Conservation (phyloP, 2,329 filamentous ascomycete genomes). For the Trichoderma semiorbis region DNA sequence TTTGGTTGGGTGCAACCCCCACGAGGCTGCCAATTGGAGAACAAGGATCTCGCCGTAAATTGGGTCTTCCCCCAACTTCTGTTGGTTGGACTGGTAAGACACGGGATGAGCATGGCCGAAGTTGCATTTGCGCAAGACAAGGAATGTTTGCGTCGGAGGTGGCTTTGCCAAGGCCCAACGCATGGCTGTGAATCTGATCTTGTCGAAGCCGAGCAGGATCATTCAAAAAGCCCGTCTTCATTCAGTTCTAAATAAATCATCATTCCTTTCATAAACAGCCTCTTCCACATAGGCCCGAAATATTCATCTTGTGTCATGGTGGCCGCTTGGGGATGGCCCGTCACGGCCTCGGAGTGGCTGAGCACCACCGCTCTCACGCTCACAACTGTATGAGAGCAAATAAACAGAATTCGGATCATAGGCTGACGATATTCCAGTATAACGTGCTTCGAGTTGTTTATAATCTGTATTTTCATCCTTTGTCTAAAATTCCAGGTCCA, state of each 20-base stretch:
- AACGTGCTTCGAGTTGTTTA: not conserved
- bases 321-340: not conserved
- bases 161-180: not conserved
- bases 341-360: not conserved
- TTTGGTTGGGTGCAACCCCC: not conserved
- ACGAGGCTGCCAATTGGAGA: constrained; percentile 3
- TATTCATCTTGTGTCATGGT: not conserved
- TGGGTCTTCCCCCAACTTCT: not conserved
- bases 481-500: constrained; percentile 9
- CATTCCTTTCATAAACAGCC: not conserved
- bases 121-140: not conserved
- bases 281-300: not conserved
- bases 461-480: constrained; percentile 12
- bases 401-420: not conserved
- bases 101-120: not conserved
- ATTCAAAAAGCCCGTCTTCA: not conserved
- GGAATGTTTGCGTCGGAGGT: not conserved
- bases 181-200: not conserved
- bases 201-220: not conserved
- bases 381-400: not conserved
- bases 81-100: not conserved
- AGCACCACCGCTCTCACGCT: not conserved
- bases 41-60: not conserved
- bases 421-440: constrained; percentile 1
- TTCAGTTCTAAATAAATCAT: not conserved